These are phyloP conservation scores for Astragalus membranaceus DNA, from an alignment of 306 rosid genomes.

Conservation along the genomic window DNA sequence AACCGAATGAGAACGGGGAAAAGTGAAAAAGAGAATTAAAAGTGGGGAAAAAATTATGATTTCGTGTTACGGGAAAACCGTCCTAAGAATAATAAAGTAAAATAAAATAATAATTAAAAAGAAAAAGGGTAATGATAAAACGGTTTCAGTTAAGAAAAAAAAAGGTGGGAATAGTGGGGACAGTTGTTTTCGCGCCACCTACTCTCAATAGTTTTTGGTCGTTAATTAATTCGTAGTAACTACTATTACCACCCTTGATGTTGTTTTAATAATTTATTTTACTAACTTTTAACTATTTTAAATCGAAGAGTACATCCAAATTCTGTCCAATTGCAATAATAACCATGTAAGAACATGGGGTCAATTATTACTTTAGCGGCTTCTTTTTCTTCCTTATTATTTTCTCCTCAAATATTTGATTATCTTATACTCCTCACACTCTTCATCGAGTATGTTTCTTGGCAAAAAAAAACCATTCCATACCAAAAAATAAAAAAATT, in stretches of 20 bases:
- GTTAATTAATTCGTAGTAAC: background rate
- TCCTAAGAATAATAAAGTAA: background rate
- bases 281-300: background rate
- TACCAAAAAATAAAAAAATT: no score
- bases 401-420: background rate
- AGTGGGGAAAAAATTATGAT: background rate
- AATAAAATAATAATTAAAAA: background rate
- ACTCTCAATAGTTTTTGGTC: conserved; percentile 7
- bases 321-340: background rate
- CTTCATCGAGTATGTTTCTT: no score
- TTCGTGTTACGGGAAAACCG: background rate
- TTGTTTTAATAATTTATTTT: background rate
- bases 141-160: conserved; percentile 47
- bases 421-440: background rate
- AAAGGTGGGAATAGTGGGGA: conserved; percentile 22
- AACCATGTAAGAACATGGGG: background rate
- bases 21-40: conserved; percentile 9
- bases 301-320: background rate
- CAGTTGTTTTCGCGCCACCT: conserved; percentile 74
- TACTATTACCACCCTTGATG: background rate
- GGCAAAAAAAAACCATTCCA: no score
- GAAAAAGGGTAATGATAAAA: conserved; percentile 19
- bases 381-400: background rate
- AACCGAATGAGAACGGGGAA: background rate
- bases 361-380: background rate